Evolutionary conservation across 768 basidiomycete genomes (phyloP), one percentile per base, ranked within the genome.

Genomic region (Boletellus ananiceps): DNA sequence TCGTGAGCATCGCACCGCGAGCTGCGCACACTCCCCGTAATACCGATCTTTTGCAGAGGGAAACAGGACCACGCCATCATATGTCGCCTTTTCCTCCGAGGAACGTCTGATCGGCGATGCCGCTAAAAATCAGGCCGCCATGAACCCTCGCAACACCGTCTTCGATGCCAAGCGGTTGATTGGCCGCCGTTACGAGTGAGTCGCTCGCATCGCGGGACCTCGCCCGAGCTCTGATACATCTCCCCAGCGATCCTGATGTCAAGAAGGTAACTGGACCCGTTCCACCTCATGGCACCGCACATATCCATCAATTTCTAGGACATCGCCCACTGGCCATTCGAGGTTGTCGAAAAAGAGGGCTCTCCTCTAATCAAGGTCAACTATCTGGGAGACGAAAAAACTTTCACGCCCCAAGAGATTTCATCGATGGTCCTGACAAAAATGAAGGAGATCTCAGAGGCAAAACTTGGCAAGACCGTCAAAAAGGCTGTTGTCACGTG

Each of bases 391-490:
- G 94, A 98, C 70, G 88, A 87, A 57, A 97, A 97, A 76, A 88
- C 86, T 51, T 98, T 97, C 79, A 92, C 86, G 61, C 96, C 92
- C 47, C 94, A 94, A 75, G 96, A 99, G 74, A 93, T 99, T 67
- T 99, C 96, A n/a, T 89, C 96, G 56, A 99, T 98, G 96, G 96
- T 99, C 61, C 85, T 99, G 63, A 81, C 79, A 57, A 99, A 99
- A 79, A 98, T 99, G 94, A 98, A 96, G 83, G 96, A 98, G 72
- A 96, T 94, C 63, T 92, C 95, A 39, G 96, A 99, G 77, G 92
- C 95, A 57, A 97, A 99, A 75, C 88, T 99, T 60, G 93, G 96
- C 63, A 95, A 94, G 80, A 85, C 86, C 40, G 93, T 97, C 71
- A 93, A 93, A 77, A 98, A 97, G 77, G 96, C 96, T 48, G 96